Percentiles rank a stretch among this genome's conserved stretches.
Conservation (phyloP, 257 asterid species). For the Cruciata laevipes region DNA sequence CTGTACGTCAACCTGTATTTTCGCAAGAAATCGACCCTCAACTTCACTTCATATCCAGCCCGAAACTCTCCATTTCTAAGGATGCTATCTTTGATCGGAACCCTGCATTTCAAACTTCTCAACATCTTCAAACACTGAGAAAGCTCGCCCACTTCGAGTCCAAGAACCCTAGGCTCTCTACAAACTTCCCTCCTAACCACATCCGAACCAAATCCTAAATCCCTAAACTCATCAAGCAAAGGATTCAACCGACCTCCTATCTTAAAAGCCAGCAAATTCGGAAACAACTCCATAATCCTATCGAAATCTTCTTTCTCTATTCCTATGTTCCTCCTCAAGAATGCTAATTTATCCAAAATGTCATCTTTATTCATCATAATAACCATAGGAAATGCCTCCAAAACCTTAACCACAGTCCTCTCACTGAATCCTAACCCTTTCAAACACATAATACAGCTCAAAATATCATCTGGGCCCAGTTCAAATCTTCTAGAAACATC, state of each 20-base stretch:
- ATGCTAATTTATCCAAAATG: slow-evolving; percentile 30
- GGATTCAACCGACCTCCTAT: slow-evolving; percentile 45
- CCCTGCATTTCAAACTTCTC: slow-evolving; percentile 62
- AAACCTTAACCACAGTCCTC: slow-evolving; percentile 37
- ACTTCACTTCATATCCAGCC: slow-evolving; percentile 58
- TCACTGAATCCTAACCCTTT: slow-evolving; percentile 45
- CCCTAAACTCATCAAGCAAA: slow-evolving; percentile 56
- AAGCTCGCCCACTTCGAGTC: slow-evolving; percentile 75
- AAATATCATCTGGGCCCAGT: slow-evolving; percentile 39
- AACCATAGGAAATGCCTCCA: slow-evolving; percentile 53
- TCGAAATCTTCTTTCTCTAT: slow-evolving; percentile 36
- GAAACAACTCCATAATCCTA: slow-evolving; percentile 40
- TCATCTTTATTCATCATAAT: slow-evolving; percentile 35
- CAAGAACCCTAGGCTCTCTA: slow-evolving; percentile 58
- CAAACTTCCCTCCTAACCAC: slow-evolving; percentile 47
- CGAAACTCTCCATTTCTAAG: slow-evolving; percentile 46
- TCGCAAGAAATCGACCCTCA: slow-evolving; percentile 62
- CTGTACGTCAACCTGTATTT: slow-evolving; percentile 51
- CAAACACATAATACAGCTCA: slow-evolving; percentile 32
- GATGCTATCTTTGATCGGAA: slow-evolving; percentile 41
- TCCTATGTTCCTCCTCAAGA: slow-evolving; percentile 48
- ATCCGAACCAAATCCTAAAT: slow-evolving; percentile 47
- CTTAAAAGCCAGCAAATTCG: slow-evolving; percentile 42
- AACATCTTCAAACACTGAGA: slow-evolving; percentile 58
- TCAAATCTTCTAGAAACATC: slow-evolving; percentile 39